phyloP scores from a whole-genome alignment of 768 basidiomycete genomes.

The Lactarius pseudohatsudake region DNA sequence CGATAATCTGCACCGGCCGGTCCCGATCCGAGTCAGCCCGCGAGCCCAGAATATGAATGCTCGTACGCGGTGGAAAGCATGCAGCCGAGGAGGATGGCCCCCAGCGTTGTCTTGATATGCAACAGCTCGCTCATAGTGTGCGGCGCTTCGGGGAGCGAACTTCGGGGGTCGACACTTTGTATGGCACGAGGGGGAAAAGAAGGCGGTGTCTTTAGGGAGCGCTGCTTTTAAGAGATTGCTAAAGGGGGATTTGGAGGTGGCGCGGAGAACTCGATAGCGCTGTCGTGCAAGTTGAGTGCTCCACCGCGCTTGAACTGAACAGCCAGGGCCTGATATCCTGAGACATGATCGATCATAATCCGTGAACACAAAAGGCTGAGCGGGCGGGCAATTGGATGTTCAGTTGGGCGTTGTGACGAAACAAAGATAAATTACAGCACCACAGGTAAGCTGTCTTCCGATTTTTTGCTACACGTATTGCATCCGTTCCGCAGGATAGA shows the following conservation, averaged over 20 bases:
- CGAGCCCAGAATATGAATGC: too few relatives aligned
- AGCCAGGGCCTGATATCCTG: neutral
- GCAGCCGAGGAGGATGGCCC: constrained; percentile 18
- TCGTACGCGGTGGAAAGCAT: constrained; percentile 11
- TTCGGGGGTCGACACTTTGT: neutral
- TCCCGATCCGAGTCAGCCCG: too few relatives aligned
- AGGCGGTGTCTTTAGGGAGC: neutral
- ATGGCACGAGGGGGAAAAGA: neutral
- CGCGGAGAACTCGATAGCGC: neutral
- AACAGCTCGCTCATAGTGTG: neutral
- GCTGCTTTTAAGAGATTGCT: neutral
- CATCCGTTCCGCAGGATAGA: neutral
- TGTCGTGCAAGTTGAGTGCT: neutral
- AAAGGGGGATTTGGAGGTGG: neutral
- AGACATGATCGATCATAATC: neutral
- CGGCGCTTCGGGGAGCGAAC: neutral
- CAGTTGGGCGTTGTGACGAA: neutral
- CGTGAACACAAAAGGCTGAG: neutral
- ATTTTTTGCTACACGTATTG: too few relatives aligned
- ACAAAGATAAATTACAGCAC: neutral
- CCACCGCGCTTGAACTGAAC: neutral
- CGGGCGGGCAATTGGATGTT: neutral
- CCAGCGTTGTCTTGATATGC: constrained; percentile 15
- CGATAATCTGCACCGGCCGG: constrained; percentile 8
- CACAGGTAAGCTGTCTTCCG: too few relatives aligned